phyloP scores from a whole-genome alignment of 768 basidiomycete species.

The Collybia nuda region DNA sequence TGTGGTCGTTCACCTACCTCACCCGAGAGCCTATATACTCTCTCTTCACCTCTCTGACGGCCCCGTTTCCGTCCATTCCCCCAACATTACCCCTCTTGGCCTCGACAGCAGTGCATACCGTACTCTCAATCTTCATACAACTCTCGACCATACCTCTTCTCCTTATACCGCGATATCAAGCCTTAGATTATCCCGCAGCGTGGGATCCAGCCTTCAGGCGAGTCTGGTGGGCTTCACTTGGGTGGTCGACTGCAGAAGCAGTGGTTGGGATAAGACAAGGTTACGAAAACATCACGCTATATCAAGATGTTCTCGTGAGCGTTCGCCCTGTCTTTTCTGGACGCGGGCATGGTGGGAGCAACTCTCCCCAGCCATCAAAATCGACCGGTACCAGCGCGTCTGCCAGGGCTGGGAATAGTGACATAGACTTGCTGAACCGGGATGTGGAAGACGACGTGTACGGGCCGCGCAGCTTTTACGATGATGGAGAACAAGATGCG shows the following conservation, averaged over 20 bases:
- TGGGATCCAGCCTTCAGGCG: constrained; percentile 56
- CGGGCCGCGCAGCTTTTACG: constrained; percentile 1
- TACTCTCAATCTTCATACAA: constrained; percentile 53
- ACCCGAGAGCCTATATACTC: constrained; percentile 49
- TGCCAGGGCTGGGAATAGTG: neutral
- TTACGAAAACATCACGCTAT: constrained; percentile 65
- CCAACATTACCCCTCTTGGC: constrained; percentile 31
- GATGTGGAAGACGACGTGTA: constrained; percentile 16
- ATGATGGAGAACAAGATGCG: constrained; percentile 32
- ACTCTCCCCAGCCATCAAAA: neutral
- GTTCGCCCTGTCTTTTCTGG: constrained; percentile 9
- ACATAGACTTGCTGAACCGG: constrained; percentile 13
- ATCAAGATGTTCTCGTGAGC: constrained; percentile 65
- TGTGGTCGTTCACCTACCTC: constrained; percentile 61
- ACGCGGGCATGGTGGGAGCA: neutral
- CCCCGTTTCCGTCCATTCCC: constrained; percentile 26
- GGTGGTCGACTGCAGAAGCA: constrained; percentile 74
- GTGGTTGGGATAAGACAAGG: constrained; percentile 66
- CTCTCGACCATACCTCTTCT: constrained; percentile 54
- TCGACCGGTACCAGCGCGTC: neutral
- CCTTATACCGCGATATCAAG: constrained; percentile 44
- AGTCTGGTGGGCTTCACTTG: constrained; percentile 78
- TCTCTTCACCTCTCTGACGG: constrained; percentile 26
- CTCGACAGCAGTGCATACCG: constrained; percentile 44
- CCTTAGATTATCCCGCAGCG: constrained; percentile 48